phyloP scores from a whole-genome alignment of 2,329 filamentous ascomycete species.

The Neopestalotiopsis sp. region DNA sequence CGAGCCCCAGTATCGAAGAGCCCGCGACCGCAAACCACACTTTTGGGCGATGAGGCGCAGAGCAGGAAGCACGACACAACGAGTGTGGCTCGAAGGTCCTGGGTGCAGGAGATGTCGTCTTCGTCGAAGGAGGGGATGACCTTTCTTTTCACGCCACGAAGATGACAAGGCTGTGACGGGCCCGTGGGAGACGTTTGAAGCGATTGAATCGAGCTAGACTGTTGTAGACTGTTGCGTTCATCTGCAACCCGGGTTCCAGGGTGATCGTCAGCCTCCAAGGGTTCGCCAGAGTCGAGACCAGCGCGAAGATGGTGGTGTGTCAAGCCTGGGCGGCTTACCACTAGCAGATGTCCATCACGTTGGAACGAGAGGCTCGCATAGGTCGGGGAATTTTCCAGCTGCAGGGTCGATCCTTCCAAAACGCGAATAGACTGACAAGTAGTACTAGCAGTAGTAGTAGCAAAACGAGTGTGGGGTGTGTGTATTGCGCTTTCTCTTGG shows the following conservation, averaged over 20 bases:
- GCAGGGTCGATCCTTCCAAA: conserved; percentile 37
- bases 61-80: conserved; percentile 13
- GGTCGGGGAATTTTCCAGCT: conserved; percentile 31
- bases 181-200: conserved; percentile 26
- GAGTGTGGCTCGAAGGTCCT: conserved; percentile 17
- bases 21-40: neutral
- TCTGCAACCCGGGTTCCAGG: conserved; percentile 30
- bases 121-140: conserved; percentile 9
- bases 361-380: conserved; percentile 30
- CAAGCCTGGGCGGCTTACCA: conserved; percentile 32
- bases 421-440: neutral
- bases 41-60: neutral
- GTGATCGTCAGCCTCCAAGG: conserved; percentile 23
- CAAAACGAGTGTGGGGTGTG: neutral
- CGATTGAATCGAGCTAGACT: conserved; percentile 31
- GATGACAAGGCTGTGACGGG: conserved; percentile 36
- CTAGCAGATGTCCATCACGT: conserved; percentile 22
- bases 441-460: conserved; percentile 29
- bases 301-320: conserved; percentile 34
- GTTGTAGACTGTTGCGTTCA: conserved; percentile 30
- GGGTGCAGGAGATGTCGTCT: conserved; percentile 8
- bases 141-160: conserved; percentile 32
- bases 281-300: conserved; percentile 21
- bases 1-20: neutral
- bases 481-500: neutral